Conservation (phyloP, 2,329 filamentous ascomycete species). For the Fusarium sacchari region DNA sequence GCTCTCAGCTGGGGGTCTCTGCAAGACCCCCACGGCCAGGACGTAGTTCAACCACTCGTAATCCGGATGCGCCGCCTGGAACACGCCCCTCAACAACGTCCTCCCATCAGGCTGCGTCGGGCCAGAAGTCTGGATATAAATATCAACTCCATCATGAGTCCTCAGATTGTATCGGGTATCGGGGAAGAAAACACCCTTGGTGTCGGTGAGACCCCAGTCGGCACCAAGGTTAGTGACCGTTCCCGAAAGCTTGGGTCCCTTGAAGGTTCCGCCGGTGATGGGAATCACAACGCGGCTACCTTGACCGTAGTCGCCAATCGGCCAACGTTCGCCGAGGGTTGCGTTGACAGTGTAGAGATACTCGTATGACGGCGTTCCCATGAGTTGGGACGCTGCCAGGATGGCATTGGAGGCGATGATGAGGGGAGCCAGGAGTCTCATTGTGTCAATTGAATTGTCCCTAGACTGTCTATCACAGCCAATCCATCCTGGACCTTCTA, state of each 20-base stretch:
- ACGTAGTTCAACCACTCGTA: constrained; percentile 53
- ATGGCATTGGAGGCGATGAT: neutral
- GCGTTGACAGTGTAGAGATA: constrained; percentile 40
- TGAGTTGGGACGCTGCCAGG: constrained; percentile 13
- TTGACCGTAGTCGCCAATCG: constrained; percentile 37
- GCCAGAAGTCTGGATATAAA: constrained; percentile 51
- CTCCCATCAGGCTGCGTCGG: constrained; percentile 49
- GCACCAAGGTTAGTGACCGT: constrained; percentile 47
- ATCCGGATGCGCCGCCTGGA: constrained; percentile 49
- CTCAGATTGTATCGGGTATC: constrained; percentile 52
- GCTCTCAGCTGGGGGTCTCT: constrained; percentile 5
- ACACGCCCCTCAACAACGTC: constrained; percentile 42
- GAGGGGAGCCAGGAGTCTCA: constrained; percentile 18
- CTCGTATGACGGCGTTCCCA: constrained; percentile 33
- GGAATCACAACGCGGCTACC: constrained; percentile 43
- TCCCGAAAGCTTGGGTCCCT: constrained; percentile 48
- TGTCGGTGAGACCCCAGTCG: constrained; percentile 52
- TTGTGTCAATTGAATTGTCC: neutral
- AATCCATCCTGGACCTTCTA: neutral
- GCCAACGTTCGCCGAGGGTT: constrained; percentile 33
- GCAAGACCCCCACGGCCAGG: constrained; percentile 41
- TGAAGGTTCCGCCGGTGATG: constrained; percentile 50
- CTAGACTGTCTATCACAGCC: neutral
- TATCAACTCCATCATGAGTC: constrained; percentile 52
- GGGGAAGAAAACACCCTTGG: constrained; percentile 50